A percentile compares a stretch with the other conserved stretches of the same genome.
Evolutionary conservation across 1,139 yeast species (phyloP).

Genomic region (Hansenula lynferdii): DNA sequence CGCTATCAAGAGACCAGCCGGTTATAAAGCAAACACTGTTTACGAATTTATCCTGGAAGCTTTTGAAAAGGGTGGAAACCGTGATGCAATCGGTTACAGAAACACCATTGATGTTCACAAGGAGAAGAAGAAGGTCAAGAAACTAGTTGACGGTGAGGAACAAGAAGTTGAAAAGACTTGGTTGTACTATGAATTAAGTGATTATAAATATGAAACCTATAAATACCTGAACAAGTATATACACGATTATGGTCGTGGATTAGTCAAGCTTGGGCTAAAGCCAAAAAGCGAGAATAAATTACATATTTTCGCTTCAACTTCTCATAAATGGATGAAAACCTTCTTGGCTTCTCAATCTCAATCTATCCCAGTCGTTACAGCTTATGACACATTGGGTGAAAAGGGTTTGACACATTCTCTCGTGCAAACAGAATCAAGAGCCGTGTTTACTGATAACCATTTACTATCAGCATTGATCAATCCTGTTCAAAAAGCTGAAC

Average conservation of each 20-base stretch:
- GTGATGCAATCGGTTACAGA: slow-evolving; percentile 76
- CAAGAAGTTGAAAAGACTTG: slow-evolving; percentile 75
- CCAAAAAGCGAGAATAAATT: slow-evolving; percentile 59
- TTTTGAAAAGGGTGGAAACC: slow-evolving; percentile 49
- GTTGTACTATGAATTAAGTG: slow-evolving; percentile 77
- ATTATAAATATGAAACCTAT: slow-evolving; percentile 63
- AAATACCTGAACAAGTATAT: slow-evolving; percentile 48
- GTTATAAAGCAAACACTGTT: slow-evolving; percentile 58
- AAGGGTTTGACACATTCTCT: slow-evolving; percentile 85
- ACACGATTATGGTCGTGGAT: slow-evolving; percentile 66
- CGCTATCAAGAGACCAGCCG: slow-evolving; percentile 49
- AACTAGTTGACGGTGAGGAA: slow-evolving; percentile 73
- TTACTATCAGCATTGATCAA: slow-evolving; percentile 60
- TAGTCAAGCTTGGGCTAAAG: slow-evolving; percentile 65
- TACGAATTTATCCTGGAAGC: slow-evolving; percentile 68
- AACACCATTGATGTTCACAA: slow-evolving; percentile 64
- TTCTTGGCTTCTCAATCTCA: slow-evolving; percentile 77
- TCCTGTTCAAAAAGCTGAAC: slow-evolving; percentile 64
- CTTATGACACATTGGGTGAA: slow-evolving; percentile 95
- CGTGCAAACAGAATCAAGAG: slow-evolving; percentile 72
- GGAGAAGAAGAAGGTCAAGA: slow-evolving; percentile 72
- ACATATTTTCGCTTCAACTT: slow-evolving; percentile 83
- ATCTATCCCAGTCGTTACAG: slow-evolving; percentile 85
- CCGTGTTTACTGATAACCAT: slow-evolving; percentile 77
- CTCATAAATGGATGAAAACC: slow-evolving; percentile 87